A percentile compares a stretch with the other conserved stretches of the same genome.
Conservation (phyloP, 176 grass and related monocot species). For the Carex littledalei region DNA sequence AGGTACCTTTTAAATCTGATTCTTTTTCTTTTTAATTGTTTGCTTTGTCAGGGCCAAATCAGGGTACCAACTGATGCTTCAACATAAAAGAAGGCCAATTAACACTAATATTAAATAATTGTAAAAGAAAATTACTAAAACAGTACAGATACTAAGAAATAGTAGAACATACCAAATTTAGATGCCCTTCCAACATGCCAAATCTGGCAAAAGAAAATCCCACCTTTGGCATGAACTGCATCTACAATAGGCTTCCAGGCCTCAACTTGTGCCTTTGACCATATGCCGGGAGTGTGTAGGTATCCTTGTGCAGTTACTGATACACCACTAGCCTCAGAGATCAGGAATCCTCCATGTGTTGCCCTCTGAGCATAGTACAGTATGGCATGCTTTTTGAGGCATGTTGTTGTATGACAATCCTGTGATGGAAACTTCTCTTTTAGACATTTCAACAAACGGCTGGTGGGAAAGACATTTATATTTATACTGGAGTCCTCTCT, state of each 20-base stretch:
- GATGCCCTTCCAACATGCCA: conserved; percentile 61
- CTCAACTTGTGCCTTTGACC: conserved; percentile 56
- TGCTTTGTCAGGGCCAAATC: not conserved
- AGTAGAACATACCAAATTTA: conserved; percentile 32
- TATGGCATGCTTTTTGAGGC: conserved; percentile 36
- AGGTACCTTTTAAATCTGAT: not conserved
- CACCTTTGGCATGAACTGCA: conserved; percentile 49
- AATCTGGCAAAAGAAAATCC: conserved; percentile 70
- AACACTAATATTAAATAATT: not conserved
- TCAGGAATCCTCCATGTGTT: conserved; percentile 40
- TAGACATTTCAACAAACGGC: not conserved
- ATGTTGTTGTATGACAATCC: conserved; percentile 57
- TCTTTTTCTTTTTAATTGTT: not conserved
- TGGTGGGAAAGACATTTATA: not conserved
- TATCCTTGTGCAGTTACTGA: conserved; percentile 35
- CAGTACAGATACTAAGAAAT: not conserved
- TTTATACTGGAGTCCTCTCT: not conserved
- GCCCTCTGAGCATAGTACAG: conserved; percentile 56
- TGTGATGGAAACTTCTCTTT: conserved; percentile 17
- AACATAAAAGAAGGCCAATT: not conserved
- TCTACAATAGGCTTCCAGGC: conserved; percentile 67
- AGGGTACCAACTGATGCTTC: not conserved
- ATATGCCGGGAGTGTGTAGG: conserved; percentile 45
- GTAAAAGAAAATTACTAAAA: not conserved
- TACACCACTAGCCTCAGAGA: conserved; percentile 59